These are phyloP conservation scores for Phytophthora ohioensis DNA, from an alignment of 352 stramenopile species.

Conservation along the genomic window DNA sequence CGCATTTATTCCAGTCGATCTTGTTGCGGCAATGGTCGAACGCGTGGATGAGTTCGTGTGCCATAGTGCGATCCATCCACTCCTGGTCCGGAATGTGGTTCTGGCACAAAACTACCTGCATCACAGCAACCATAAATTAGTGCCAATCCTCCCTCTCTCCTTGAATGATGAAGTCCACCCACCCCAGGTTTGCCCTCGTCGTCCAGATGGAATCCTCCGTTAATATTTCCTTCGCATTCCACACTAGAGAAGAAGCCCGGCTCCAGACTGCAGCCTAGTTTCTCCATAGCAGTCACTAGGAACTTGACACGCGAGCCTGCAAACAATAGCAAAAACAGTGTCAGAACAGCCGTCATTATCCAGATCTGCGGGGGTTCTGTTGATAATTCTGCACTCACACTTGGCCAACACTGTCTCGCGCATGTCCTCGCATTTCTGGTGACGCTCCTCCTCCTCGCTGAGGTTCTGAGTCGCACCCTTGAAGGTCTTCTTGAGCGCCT, in stretches of 20 bases:
- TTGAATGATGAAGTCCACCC: conserved; percentile 9
- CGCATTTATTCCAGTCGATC: conserved; percentile 93
- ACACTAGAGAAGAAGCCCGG: conserved; percentile 82
- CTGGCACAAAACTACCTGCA: conserved; percentile 86
- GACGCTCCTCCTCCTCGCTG: conserved; percentile 51
- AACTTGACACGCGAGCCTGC: conserved; percentile 84
- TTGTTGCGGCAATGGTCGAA: conserved; percentile 95
- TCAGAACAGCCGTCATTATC: not conserved
- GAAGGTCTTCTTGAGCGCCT: conserved; percentile 73
- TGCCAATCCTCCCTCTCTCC: not conserved
- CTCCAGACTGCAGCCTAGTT: conserved; percentile 86
- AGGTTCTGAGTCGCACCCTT: conserved; percentile 48
- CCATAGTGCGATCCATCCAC: conserved; percentile 93
- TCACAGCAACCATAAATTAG: conserved; percentile 5
- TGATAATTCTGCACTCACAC: conserved; percentile 48
- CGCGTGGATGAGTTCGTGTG: conserved; percentile 94
- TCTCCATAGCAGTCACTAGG: conserved; percentile 85
- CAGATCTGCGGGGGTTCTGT: not conserved
- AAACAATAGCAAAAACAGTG: conserved; percentile 7
- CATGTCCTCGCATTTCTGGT: conserved; percentile 73
- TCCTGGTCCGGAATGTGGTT: conserved; percentile 93
- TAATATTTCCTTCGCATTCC: conserved; percentile 87
- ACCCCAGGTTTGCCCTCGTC: conserved; percentile 77
- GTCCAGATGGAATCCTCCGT: conserved; percentile 87
- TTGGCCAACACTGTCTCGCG: conserved; percentile 70